phyloP scores from a whole-genome alignment of 192 early-diverging fungal species.

The Backusella liffmaniae region DNA sequence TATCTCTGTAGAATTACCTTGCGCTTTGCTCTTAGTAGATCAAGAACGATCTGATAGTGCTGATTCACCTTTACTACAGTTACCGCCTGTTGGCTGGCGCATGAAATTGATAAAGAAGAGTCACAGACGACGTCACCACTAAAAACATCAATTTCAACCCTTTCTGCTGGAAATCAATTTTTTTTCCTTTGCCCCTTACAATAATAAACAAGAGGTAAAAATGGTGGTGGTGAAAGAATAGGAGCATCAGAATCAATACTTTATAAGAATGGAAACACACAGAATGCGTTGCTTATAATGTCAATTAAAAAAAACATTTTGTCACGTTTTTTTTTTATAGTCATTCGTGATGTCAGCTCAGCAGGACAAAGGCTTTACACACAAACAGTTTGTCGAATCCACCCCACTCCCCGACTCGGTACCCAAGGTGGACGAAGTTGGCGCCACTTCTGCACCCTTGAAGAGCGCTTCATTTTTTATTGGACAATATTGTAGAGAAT shows the following conservation, averaged over 20 bases:
- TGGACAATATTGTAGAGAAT: constrained; percentile 85
- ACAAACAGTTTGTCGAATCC: constrained; percentile 70
- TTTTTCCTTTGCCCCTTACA: constrained; percentile 10
- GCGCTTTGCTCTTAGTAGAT: no score
- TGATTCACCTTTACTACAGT: no score
- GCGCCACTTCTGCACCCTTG: constrained; percentile 88
- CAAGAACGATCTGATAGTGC: no score
- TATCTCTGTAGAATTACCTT: no score
- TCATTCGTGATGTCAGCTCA: constrained; percentile 28
- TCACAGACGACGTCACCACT: not conserved
- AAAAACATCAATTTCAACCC: not conserved
- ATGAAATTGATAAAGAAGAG: not conserved
- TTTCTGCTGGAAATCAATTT: constrained; percentile 3
- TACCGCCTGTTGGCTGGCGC: not conserved
- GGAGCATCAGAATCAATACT: not conserved
- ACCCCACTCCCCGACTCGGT: constrained; percentile 71
- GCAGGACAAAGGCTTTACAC: constrained; percentile 28
- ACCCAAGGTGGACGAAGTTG: constrained; percentile 81
- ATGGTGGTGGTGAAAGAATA: not conserved
- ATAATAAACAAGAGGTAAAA: constrained; percentile 5
- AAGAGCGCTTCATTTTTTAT: constrained; percentile 93
- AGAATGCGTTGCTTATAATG: not conserved
- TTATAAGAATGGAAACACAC: not conserved
- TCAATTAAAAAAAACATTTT: not conserved
- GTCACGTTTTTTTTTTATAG: not conserved